Evolutionary conservation across 1,284 basidiomycete species (phyloP).

Genomic region (Pulveroboletus sp.): DNA sequence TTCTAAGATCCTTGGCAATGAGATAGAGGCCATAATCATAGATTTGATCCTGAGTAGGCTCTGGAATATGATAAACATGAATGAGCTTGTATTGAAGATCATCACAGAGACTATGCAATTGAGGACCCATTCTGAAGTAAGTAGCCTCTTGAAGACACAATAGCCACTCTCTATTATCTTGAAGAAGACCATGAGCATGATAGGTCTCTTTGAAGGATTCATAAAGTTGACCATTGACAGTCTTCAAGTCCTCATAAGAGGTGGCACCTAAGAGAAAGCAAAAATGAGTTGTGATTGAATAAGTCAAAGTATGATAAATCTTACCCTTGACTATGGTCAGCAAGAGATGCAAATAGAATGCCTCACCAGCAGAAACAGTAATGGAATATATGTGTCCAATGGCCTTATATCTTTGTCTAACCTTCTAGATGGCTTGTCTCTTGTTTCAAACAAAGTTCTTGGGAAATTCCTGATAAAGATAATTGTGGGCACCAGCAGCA

Average conservation of each 20-base stretch:
- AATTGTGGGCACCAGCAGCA: slow-evolving; percentile 30
- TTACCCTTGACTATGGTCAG: slow-evolving; percentile 35
- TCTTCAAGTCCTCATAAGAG: slow-evolving; percentile 32
- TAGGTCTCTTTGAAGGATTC: slow-evolving; percentile 35
- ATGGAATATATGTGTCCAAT: slow-evolving; percentile 41
- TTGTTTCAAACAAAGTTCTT: slow-evolving; percentile 26
- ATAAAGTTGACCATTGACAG: slow-evolving; percentile 17
- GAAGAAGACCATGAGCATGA: slow-evolving; percentile 35
- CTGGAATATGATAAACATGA: too few species aligned
- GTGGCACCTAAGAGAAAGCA: slow-evolving; percentile 19
- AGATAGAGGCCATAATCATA: slow-evolving; percentile 12
- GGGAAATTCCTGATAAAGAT: slow-evolving; percentile 46
- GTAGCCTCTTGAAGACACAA: slow-evolving; percentile 37
- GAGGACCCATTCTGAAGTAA: slow-evolving; percentile 33
- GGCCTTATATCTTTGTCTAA: slow-evolving; percentile 4
- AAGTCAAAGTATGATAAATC: too few species aligned
- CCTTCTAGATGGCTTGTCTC: not conserved
- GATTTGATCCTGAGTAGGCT: too few species aligned
- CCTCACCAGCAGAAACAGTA: slow-evolving; percentile 30
- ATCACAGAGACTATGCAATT: slow-evolving; percentile 38
- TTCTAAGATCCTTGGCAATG: slow-evolving; percentile 34
- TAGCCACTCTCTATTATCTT: slow-evolving; percentile 40
- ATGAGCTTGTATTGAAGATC: slow-evolving; percentile 12
- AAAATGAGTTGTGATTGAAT: too few species aligned
- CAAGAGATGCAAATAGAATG: slow-evolving; percentile 39